Evolutionary conservation across 257 asterid genomes (phyloP), one percentile per base, ranked within the genome.

Genomic region (Henckelia pumila): DNA sequence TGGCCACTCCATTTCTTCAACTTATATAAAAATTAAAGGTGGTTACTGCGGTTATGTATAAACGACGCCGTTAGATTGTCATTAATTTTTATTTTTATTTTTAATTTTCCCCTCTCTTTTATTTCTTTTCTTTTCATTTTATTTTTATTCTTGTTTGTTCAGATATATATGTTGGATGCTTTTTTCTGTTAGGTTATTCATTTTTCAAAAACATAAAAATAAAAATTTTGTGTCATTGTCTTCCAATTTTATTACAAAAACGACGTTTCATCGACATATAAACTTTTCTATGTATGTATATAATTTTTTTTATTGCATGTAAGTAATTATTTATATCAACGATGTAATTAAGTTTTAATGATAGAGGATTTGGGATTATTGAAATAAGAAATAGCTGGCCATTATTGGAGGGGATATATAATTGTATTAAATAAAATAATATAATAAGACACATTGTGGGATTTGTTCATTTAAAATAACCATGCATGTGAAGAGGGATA

Each of bases 361-460:
- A 68, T 58, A 29, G 72, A 72, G 67, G 28, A 13, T 4, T 37
- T 69, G 56, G 35, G 30, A 73, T 61, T 52, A 69, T 8, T 53
- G 40, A 64, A 77, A 52, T 52, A 29, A 17, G 56, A 69, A 73
- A 53, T 73, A 65, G 82, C 68, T 73, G 78, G 73, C 69, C 26
- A 56, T 55, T 37, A 67, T 61, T 40, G 40, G 73, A 53, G 78
- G 73, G 69, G 30, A 28, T 28, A 64, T 64, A 72, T 73, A 28
- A 21, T 33, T 59, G 19, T 58, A 67, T 67, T 33, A 23, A 9
- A 47, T 16, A 40, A 59, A 8, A 17, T 21, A 22, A 61, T 50
- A 33, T 19, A 28, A 28, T 28, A 40, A 5, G 8, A 6, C 9
- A 30, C 8, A 30, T 30, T 30, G 35, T 30, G 8, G 9, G 35